Base-by-base conservation (phyloP, 495 filamentous ascomycete species). In the Aspergillus taichungensis region DNA sequence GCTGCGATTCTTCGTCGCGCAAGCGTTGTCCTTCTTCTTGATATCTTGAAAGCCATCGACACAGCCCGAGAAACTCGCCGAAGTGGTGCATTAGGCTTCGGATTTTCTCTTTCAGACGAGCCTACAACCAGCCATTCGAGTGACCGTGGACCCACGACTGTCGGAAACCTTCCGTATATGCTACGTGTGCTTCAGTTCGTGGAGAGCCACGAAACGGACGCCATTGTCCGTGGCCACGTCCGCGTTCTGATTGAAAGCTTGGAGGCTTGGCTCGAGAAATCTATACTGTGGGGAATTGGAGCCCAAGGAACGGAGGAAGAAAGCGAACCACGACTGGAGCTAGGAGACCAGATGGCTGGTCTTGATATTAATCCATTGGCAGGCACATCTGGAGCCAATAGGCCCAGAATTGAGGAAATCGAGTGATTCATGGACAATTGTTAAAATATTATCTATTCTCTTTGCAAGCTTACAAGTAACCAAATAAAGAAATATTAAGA, bases 1-100 rank as follows among this genome's bases (percentile, higher is more conserved):
- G 78, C 74, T 33, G 84, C 80, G 0, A 90, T 92, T 30, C 59
- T 94, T 24, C 67, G 88, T 14, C 74, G 88, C 6, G 79, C 87
- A 18, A 87, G 87, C 3, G 78, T 80, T 0, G 54, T 90, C 12
- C 64, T 88, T 8, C 62, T 92, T 13, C 63, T 88, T 31, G 77
- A 76, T 39, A 74, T 89, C 34, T 59, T 92, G 14, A 76, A 71
- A 50, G 77, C 80, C 1, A 57, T 90, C 33, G 83, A 86, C 41
- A 60, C 66, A 6, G 76, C 74, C 4, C 69, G 73, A 4, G 69
- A 79, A 50, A 43, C 45, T 3, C 53, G 55, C 7, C 59, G 55
- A 13, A 76, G 74, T 8, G 67, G 52, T 32, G 71, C 68, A 29
- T 49, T 79, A 6, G 76, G 76, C 4, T 82, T 87, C 51, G 77